Percentiles rank a stretch among this genome's conserved stretches.
Evolutionary conservation across 495 filamentous ascomycete species (phyloP).

Genomic region (Penicillium robsamsonii): DNA sequence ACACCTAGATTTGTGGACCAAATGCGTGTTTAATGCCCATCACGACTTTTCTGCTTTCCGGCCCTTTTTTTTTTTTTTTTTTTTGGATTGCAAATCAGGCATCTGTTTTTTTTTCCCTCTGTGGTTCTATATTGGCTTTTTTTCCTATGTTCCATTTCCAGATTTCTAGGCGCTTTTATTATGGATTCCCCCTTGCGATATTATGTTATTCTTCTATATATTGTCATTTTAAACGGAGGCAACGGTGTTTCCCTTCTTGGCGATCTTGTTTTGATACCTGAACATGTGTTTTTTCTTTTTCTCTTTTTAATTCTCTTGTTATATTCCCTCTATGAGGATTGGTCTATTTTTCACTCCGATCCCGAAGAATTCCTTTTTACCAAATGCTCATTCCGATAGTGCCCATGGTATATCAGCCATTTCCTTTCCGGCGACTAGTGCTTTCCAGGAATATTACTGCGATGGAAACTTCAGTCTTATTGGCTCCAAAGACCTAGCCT

Average conservation of each 20-base stretch:
- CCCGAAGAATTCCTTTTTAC: not conserved
- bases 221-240: slow-evolving; percentile 31
- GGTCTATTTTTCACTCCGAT: slow-evolving; percentile 4
- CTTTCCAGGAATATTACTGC: slow-evolving; percentile 12
- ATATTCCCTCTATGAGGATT: slow-evolving; percentile 9
- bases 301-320: slow-evolving; percentile 9
- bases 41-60: slow-evolving; percentile 23
- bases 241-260: slow-evolving; percentile 31
- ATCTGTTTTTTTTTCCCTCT: slow-evolving; percentile 1
- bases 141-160: slow-evolving; percentile 4
- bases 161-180: slow-evolving; percentile 12
- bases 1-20: slow-evolving; percentile 17
- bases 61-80: not conserved
- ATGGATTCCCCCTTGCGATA: slow-evolving; percentile 13
- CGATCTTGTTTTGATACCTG: slow-evolving; percentile 17
- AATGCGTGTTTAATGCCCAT: slow-evolving; percentile 30
- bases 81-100: slow-evolving; percentile 1
- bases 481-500: not conserved
- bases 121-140: not conserved
- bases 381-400: slow-evolving; percentile 1
- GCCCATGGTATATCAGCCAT: slow-evolving; percentile 7
- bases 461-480: not conserved
- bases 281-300: slow-evolving; percentile 6
- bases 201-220: slow-evolving; percentile 13
- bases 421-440: not conserved